Base-by-base conservation (phyloP, 129 eudicot genomes). In the Lactuca sativa region DNA sequence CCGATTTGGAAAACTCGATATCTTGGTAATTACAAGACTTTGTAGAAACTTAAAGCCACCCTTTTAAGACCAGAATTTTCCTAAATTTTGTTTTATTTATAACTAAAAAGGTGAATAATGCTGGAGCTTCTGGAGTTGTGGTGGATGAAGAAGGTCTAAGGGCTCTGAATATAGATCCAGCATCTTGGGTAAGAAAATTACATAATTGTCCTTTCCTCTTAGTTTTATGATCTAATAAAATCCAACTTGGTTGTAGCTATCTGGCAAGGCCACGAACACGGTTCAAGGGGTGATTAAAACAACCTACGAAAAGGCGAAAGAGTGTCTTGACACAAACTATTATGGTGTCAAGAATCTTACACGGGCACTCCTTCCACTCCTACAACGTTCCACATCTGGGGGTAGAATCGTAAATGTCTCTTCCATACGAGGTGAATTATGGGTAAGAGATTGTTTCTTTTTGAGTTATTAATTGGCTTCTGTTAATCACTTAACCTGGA, bases 371-470 rank as follows among this genome's bases (percentile, higher is more conserved):
- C 90, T 91, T 74, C 96, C 97, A 21, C 79, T 83, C 66, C 86
- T 91, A 17, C 74, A 86, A 44, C 74, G 69, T 69, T 91, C 97
- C 38, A 64, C 77, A 62, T 62, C 60, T 12, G 97, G 95, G 51
- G 95, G 81, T 63, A 83, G 95, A 77, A 82, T 91, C 11, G 93
- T 91, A 5, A 91, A 88, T 43, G 88, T 91, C 32, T 74, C 97
- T 65, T 91, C 97, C 77, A 76, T 82, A 21, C 73, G 82, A 65
- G 75, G 87, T 55, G 96, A 85, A 74, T 59, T 91, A 75, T 51
- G 78, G 74, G 97, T 91, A 80, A 72, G 85, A 25, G 30, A 2
- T 25, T 25, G 30, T 0, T 25, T 25, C 30, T 25, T 25, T 25
- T 25, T 25, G 30, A 25, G 1, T 25, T 25, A 25, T 25, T 25